Conservation (phyloP, 305 asterid species). For the Coffea humblotiana region DNA sequence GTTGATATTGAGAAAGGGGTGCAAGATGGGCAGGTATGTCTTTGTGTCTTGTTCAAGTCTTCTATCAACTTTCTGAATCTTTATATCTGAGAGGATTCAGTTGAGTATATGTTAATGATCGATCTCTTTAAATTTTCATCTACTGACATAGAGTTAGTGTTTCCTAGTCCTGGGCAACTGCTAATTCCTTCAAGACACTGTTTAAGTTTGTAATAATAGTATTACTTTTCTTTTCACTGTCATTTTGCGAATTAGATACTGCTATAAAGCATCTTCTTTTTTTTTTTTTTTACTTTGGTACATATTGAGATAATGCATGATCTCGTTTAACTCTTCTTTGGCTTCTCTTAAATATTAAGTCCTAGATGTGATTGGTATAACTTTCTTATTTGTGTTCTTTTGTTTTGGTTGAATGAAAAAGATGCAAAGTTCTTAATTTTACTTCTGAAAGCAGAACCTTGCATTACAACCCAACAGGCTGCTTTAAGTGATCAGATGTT, state of each 20-base stretch:
- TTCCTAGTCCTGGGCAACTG: not conserved
- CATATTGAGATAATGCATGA: not conserved
- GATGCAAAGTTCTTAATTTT: not conserved
- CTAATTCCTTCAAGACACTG: not conserved
- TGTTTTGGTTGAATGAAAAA: not conserved
- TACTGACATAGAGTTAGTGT: not conserved
- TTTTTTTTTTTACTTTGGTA: no score
- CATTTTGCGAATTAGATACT: not conserved
- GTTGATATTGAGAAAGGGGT: slow-evolving; percentile 98
- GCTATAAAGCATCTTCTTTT: not conserved
- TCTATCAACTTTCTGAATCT: not conserved
- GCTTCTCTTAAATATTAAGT: not conserved
- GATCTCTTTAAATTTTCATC: not conserved
- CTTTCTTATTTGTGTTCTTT: not conserved
- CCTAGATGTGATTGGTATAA: not conserved
- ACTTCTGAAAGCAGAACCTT: not conserved
- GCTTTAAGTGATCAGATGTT: not conserved
- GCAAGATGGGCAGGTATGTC: slow-evolving; percentile 92
- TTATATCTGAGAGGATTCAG: not conserved
- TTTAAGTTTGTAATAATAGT: not conserved
- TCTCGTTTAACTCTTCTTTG: not conserved
- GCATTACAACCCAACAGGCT: not conserved
- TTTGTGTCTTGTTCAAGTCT: not conserved
- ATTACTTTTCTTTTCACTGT: not conserved
- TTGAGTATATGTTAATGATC: not conserved